These are phyloP conservation scores for Ustilago esculenta DNA, from an alignment of 1,284 basidiomycete species.

Conservation along the genomic window DNA sequence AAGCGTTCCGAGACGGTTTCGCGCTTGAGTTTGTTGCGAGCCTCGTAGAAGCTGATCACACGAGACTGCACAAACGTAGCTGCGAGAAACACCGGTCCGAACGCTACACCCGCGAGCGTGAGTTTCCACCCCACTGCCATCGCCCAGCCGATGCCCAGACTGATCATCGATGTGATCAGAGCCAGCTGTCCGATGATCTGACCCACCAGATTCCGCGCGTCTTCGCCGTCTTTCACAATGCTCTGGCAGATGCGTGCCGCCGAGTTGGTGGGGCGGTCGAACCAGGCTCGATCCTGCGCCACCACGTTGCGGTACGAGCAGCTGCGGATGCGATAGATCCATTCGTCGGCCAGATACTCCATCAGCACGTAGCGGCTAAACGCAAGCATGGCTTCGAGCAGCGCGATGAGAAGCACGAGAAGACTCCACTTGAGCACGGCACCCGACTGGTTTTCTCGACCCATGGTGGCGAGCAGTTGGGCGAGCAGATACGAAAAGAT, in stretches of 20 bases:
- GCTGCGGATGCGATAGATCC: slow-evolving; percentile 78
- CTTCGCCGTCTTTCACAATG: slow-evolving; percentile 89
- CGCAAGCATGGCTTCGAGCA: slow-evolving; percentile 80
- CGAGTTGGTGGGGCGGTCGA: slow-evolving; percentile 77
- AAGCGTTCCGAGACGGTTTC: slow-evolving; percentile 87
- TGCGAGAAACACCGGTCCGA: slow-evolving; percentile 83
- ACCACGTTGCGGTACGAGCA: slow-evolving; percentile 75
- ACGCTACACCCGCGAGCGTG: slow-evolving; percentile 86
- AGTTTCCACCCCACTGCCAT: slow-evolving; percentile 89
- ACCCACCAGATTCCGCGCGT: slow-evolving; percentile 81
- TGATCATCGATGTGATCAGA: slow-evolving; percentile 82
- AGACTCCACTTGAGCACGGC: slow-evolving; percentile 44
- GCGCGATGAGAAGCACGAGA: slow-evolving; percentile 75
- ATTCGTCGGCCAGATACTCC: slow-evolving; percentile 78
- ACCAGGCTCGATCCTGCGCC: slow-evolving; percentile 88
- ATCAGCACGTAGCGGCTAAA: slow-evolving; percentile 71
- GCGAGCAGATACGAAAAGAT: slow-evolving; percentile 90
- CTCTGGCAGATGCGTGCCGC: slow-evolving; percentile 76
- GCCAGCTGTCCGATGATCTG: slow-evolving; percentile 76
- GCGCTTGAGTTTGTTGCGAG: slow-evolving; percentile 81
- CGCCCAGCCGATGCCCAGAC: slow-evolving; percentile 86
- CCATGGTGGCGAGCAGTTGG: slow-evolving; percentile 74
- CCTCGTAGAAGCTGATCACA: slow-evolving; percentile 78
- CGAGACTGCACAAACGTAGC: slow-evolving; percentile 79
- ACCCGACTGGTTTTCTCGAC: slow-evolving; percentile 75